phyloP scores from a whole-genome alignment of 768 basidiomycete species.

The Termitomyces sp. region DNA sequence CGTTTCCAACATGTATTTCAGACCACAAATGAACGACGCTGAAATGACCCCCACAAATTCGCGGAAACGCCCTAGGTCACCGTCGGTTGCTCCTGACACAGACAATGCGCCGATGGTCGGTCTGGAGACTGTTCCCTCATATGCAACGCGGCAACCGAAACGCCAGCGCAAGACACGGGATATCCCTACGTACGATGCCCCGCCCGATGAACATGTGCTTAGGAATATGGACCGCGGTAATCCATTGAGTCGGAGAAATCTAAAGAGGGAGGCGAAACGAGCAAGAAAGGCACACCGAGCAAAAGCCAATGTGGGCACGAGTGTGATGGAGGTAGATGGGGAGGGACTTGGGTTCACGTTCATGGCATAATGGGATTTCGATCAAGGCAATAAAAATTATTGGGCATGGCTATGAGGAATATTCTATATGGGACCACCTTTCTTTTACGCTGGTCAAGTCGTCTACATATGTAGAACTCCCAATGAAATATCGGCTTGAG shows the following conservation, averaged over 20 bases:
- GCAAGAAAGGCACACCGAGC: constrained; percentile 50
- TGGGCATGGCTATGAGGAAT: no score
- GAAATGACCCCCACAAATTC: constrained; percentile 26
- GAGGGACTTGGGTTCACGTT: constrained; percentile 45
- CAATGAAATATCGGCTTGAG: no score
- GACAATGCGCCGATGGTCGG: constrained; percentile 10
- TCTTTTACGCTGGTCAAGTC: no score
- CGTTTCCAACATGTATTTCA: constrained; percentile 5
- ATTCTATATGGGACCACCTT: no score
- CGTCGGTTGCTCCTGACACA: constrained; percentile 19
- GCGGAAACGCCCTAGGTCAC: constrained; percentile 36
- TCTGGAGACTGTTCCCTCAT: constrained; percentile 16
- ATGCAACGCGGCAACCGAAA: constrained; percentile 47
- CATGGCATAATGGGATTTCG: constrained; percentile 25
- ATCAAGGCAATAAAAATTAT: no score
- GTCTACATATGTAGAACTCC: no score
- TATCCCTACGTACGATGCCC: constrained; percentile 49
- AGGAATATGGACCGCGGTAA: constrained; percentile 49
- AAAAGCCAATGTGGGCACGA: constrained; percentile 14
- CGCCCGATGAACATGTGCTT: constrained; percentile 42
- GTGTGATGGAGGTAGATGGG: constrained; percentile 47
- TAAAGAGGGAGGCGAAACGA: constrained; percentile 66
- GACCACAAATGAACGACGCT: constrained; percentile 31
- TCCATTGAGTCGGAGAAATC: constrained; percentile 48
- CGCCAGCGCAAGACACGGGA: constrained; percentile 57